A percentile compares a stretch with the other conserved stretches of the same genome.
phyloP scores from a whole-genome alignment of 805 yeast species.

The Schwanniomyces yamadae region DNA sequence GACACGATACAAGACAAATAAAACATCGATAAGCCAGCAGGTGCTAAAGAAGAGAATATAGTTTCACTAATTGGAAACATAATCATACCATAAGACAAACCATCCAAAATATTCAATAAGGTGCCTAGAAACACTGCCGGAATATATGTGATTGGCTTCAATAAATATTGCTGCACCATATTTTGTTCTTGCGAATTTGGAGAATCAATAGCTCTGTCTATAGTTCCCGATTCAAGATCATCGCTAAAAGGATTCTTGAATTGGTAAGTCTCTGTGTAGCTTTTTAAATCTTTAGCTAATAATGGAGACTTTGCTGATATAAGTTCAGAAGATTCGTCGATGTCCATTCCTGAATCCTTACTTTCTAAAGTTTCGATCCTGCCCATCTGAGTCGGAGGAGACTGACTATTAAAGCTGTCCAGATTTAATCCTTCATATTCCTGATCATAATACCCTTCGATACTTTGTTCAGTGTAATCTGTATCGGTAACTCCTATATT shows the following conservation, averaged over 20 bases:
- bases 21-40: conserved; percentile 91
- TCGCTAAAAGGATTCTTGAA: neutral
- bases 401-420: conserved; percentile 11
- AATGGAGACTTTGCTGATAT: conserved; percentile 7
- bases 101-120: conserved; percentile 84
- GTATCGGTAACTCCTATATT: conserved; percentile 51
- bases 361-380: neutral
- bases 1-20: conserved; percentile 89
- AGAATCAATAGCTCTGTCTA: neutral
- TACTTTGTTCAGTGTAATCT: conserved; percentile 7
- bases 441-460: conserved; percentile 13
- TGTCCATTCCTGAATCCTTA: no score
- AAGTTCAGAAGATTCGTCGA: no score
- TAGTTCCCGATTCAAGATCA: conserved; percentile 6
- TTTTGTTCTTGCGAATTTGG: conserved; percentile 7
- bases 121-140: conserved; percentile 89
- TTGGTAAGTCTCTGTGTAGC: conserved; percentile 2
- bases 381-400: conserved; percentile 9
- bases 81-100: conserved; percentile 95
- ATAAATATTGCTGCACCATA: conserved; percentile 11
- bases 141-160: conserved; percentile 46
- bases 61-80: conserved; percentile 89
- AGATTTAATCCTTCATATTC: conserved; percentile 8
- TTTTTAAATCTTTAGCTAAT: neutral
- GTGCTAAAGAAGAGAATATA: conserved; percentile 73